Evolutionary conservation across 2,329 filamentous ascomycete species (phyloP).

Genomic region (Helotiales sp.): DNA sequence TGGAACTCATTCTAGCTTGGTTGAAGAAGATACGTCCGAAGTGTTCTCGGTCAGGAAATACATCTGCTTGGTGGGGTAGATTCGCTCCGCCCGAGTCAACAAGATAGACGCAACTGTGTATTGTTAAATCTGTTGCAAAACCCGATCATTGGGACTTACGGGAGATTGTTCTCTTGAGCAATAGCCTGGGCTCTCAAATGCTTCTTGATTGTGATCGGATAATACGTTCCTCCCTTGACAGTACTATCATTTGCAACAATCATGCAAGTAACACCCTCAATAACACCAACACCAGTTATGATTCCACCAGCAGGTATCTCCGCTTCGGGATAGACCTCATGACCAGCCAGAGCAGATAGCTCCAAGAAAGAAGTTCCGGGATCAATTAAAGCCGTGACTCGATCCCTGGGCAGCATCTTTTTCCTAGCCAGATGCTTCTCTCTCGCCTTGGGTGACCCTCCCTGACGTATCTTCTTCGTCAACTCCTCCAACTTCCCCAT

Average conservation of each 20-base stretch:
- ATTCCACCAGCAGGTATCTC: conserved; percentile 90
- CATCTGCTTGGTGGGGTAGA: conserved; percentile 90
- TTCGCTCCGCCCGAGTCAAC: conserved; percentile 97
- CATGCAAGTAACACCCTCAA: conserved; percentile 90
- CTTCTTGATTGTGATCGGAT: conserved; percentile 97
- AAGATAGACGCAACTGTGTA: conserved; percentile 80
- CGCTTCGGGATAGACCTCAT: conserved; percentile 84
- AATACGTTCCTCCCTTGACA: conserved; percentile 97
- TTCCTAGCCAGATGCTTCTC: conserved; percentile 86
- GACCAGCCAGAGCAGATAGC: conserved; percentile 87
- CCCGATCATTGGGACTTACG: conserved; percentile 51
- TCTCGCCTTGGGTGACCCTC: conserved; percentile 80
- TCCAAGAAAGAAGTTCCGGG: conserved; percentile 90
- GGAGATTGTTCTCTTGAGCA: conserved; percentile 81
- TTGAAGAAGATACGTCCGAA: conserved; percentile 98
- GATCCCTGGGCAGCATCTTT: conserved; percentile 94
- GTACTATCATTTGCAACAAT: conserved; percentile 96
- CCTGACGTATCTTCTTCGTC: conserved; percentile 72
- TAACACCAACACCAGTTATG: conserved; percentile 87
- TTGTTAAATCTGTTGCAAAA: background rate
- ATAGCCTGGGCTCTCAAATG: conserved; percentile 91
- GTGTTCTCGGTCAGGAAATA: conserved; percentile 93
- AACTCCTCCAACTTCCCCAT: conserved; percentile 71
- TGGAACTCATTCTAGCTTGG: conserved; percentile 88
- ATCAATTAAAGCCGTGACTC: conserved; percentile 85